A percentile compares a stretch with the other conserved stretches of the same genome.
phyloP scores from a whole-genome alignment of 1,284 basidiomycete genomes.

The Bondarzewia mesenterica region DNA sequence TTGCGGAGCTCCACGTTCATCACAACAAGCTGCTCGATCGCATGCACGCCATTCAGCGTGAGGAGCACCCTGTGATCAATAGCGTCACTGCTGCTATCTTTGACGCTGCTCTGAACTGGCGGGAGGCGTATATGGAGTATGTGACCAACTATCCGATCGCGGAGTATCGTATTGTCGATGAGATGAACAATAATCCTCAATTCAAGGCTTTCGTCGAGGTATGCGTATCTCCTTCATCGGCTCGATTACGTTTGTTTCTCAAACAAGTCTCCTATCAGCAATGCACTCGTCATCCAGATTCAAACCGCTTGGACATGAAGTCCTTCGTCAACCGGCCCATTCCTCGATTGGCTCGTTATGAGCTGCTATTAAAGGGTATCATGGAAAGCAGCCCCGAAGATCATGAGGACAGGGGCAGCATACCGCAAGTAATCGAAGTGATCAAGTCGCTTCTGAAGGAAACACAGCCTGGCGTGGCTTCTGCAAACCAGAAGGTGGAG shows the following conservation, averaged over 20 bases:
- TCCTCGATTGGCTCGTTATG: conserved; percentile 82
- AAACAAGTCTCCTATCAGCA: too few relatives aligned
- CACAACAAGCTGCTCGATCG: conserved; percentile 72
- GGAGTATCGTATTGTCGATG: conserved; percentile 84
- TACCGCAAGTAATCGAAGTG: conserved; percentile 79
- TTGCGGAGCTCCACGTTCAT: conserved; percentile 68
- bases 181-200: conserved; percentile 69
- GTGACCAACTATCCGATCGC: conserved; percentile 93
- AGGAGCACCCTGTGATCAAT: conserved; percentile 81
- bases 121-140: conserved; percentile 89
- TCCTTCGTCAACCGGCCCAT: conserved; percentile 87
- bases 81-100: conserved; percentile 83
- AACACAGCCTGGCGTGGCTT: conserved; percentile 75
- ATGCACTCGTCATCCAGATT: conserved; percentile 65
- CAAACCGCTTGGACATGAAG: conserved; percentile 78
- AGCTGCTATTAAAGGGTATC: conserved; percentile 77
- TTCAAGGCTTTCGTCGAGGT: conserved; percentile 86
- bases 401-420: conserved; percentile 73
- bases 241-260: conserved; percentile 1
- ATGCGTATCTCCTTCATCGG: conserved; percentile 15
- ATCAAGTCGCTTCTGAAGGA: conserved; percentile 82
- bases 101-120: conserved; percentile 87
- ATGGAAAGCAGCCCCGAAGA: conserved; percentile 62
- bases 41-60: conserved; percentile 81
- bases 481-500: conserved; percentile 81